phyloP scores from a whole-genome alignment of 495 filamentous ascomycete genomes.

The Penicillium manginii region DNA sequence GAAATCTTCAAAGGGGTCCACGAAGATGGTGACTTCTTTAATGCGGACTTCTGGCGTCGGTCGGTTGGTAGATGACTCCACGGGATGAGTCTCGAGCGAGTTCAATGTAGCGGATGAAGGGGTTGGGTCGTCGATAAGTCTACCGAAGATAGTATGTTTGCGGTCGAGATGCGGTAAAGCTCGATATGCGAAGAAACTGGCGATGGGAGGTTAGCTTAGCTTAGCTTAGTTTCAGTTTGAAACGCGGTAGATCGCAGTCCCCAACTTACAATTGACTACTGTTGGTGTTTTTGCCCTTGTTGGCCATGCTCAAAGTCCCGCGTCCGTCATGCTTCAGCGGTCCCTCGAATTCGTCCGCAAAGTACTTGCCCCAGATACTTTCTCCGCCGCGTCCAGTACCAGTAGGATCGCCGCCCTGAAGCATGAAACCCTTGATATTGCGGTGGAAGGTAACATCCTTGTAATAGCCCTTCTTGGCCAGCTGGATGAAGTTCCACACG shows the following conservation, averaged over 20 bases:
- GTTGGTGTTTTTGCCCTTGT: constrained; percentile 98
- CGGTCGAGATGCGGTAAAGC: constrained; percentile 80
- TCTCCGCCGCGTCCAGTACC: constrained; percentile 82
- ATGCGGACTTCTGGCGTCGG: constrained; percentile 79
- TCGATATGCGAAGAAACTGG: constrained; percentile 84
- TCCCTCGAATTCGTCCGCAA: constrained; percentile 90
- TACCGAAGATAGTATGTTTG: constrained; percentile 96
- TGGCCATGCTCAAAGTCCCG: constrained; percentile 91
- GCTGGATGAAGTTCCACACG: constrained; percentile 94
- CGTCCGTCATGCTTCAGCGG: constrained; percentile 78
- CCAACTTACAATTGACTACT: constrained; percentile 75
- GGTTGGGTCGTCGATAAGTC: constrained; percentile 77
- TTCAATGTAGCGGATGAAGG: constrained; percentile 60
- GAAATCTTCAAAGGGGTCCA: constrained; percentile 97
- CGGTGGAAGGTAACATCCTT: constrained; percentile 81
- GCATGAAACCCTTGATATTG: constrained; percentile 95
- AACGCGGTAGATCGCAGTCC: not conserved
- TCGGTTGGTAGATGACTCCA: constrained; percentile 66
- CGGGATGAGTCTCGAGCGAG: constrained; percentile 72
- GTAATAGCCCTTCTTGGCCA: constrained; percentile 91
- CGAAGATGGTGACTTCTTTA: constrained; percentile 80
- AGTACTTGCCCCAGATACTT: constrained; percentile 88
- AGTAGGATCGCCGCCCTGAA: constrained; percentile 80
- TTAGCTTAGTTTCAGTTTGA: not conserved
- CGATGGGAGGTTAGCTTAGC: constrained; percentile 5